Evolutionary conservation across 345 rosid genomes (phyloP).

Genomic region (Eucalyptus fibrosa): DNA sequence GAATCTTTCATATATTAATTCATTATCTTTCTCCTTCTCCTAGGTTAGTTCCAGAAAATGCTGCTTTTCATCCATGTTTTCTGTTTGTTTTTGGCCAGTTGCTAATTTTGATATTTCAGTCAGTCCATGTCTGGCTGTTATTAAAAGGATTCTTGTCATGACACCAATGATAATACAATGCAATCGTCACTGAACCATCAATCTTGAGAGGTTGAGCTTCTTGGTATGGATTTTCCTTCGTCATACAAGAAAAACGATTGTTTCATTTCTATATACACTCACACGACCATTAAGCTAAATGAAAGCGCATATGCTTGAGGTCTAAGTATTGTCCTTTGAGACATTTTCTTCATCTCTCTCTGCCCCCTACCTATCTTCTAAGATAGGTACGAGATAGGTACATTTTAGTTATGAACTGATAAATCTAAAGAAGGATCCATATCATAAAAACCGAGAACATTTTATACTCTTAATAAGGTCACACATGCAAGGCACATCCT

Average conservation of each 20-base stretch:
- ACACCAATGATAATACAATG: neutral
- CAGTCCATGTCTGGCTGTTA: neutral
- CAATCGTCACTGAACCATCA: neutral
- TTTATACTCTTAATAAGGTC: neutral
- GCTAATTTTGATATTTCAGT: neutral
- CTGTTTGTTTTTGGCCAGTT: neutral
- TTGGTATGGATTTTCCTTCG: neutral
- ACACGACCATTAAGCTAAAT: neutral
- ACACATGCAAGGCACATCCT: neutral
- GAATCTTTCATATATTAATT: neutral
- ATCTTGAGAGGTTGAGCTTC: neutral
- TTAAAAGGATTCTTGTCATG: neutral
- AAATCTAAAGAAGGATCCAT: neutral
- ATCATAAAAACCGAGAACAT: neutral
- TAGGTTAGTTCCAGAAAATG: neutral
- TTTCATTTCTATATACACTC: neutral
- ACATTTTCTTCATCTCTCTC: neutral
- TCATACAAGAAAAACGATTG: neutral
- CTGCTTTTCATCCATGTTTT: neutral
- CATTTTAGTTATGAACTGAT: neutral
- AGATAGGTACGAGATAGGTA: neutral
- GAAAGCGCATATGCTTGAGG: neutral
- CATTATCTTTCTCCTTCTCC: neutral
- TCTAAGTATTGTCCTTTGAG: neutral
- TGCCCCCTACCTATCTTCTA: neutral